Percentiles rank a stretch among this genome's conserved stretches.
Evolutionary conservation across 2,329 filamentous ascomycete genomes (phyloP).

Genomic region (Alternaria arbusti): DNA sequence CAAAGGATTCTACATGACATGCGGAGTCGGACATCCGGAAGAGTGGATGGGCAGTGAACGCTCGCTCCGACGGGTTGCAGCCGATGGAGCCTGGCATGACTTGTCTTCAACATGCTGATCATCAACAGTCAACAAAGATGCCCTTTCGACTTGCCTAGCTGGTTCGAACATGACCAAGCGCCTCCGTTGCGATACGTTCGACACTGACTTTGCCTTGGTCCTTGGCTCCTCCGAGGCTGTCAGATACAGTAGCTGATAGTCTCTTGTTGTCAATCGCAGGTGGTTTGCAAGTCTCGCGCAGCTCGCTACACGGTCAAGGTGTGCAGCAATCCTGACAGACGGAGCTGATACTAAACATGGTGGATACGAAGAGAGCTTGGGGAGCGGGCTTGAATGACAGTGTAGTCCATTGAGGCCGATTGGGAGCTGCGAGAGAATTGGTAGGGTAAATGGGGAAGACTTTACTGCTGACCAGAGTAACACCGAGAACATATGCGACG

Average conservation of each 20-base stretch:
- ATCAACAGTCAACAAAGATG: constrained; percentile 51
- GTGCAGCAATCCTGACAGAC: neutral
- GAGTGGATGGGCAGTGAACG: constrained; percentile 51
- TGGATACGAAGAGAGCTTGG: neutral
- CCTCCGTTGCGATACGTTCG: constrained; percentile 51
- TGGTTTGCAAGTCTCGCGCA: constrained; percentile 46
- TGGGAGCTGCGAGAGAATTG: neutral
- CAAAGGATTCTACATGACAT: constrained; percentile 21
- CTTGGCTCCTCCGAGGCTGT: constrained; percentile 50
- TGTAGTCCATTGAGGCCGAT: neutral
- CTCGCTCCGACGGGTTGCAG: constrained; percentile 39
- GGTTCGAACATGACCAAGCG: constrained; percentile 51
- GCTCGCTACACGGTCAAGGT: neutral
- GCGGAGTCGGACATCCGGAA: constrained; percentile 52
- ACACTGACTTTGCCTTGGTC: constrained; percentile 51
- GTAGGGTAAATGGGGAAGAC: neutral
- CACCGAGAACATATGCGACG: neutral
- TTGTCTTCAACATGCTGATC: constrained; percentile 40
- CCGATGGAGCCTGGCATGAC: constrained; percentile 52
- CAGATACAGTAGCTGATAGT: constrained; percentile 44
- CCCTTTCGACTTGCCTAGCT: constrained; percentile 53
- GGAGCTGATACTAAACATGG: neutral
- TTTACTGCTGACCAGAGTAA: neutral
- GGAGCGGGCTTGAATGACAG: neutral
- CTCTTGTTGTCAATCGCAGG: constrained; percentile 49